phyloP scores from a whole-genome alignment of 345 rosid genomes.

The Gossypium herbaceum region DNA sequence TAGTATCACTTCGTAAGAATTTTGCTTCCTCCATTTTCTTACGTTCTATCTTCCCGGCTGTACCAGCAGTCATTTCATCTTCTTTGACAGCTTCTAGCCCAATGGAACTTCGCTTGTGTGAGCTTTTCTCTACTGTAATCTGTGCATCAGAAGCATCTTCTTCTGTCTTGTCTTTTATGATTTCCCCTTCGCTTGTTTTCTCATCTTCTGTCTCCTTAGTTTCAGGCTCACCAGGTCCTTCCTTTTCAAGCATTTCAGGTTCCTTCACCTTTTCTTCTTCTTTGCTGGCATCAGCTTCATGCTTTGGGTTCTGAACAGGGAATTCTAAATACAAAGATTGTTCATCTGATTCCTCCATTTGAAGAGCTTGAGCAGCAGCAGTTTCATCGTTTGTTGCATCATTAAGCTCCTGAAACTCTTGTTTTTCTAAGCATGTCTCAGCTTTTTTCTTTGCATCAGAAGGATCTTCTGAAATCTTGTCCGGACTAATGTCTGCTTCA shows the following conservation, averaged over 20 bases:
- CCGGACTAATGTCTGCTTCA: not conserved
- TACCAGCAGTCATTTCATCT: slow-evolving; percentile 13
- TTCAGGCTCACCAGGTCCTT: slow-evolving; percentile 1
- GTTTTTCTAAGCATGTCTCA: not conserved
- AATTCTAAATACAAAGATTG: not conserved
- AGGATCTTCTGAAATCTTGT: not conserved
- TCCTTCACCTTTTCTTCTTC: not conserved
- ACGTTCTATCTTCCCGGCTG: slow-evolving; percentile 26
- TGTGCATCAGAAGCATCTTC: slow-evolving; percentile 18
- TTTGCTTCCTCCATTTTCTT: slow-evolving; percentile 20
- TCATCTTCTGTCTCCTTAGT: not conserved
- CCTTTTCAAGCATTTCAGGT: not conserved
- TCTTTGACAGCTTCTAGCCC: slow-evolving; percentile 12
- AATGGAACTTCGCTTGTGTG: slow-evolving; percentile 9
- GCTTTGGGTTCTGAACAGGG: not conserved
- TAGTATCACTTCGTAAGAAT: not conserved
- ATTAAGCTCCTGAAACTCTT: not conserved
- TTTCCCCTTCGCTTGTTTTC: slow-evolving; percentile 6
- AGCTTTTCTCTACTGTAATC: slow-evolving; percentile 17
- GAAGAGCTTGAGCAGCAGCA: not conserved
- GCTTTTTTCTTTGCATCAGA: not conserved
- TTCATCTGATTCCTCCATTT: not conserved
- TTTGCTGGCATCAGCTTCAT: not conserved
- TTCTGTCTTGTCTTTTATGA: slow-evolving; percentile 17
- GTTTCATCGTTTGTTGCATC: slow-evolving; percentile 9